These are phyloP conservation scores for Albifimbria verrucaria DNA, from an alignment of 2,329 filamentous ascomycete species.

Conservation along the genomic window DNA sequence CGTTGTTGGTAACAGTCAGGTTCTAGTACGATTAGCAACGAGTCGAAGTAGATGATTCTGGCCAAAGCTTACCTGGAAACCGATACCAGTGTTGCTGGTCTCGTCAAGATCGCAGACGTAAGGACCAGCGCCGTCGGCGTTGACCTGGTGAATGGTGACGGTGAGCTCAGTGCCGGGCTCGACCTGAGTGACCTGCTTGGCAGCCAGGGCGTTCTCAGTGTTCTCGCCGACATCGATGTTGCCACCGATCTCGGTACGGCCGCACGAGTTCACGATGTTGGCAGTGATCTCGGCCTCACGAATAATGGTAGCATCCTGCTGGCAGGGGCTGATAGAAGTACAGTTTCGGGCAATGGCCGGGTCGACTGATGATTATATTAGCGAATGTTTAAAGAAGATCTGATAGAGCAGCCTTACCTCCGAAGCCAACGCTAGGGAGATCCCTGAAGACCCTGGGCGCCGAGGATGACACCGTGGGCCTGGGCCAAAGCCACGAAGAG, in stretches of 20 bases:
- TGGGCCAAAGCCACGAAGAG: conserved; percentile 13
- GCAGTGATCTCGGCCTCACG: conserved; percentile 50
- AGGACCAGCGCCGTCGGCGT: conserved; percentile 61
- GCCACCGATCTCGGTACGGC: conserved; percentile 57
- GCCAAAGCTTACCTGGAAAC: not conserved
- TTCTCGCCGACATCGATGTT: conserved; percentile 60
- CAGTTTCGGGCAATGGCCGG: conserved; percentile 57
- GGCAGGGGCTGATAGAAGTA: conserved; percentile 61
- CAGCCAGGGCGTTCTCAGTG: conserved; percentile 48
- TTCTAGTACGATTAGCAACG: not conserved
- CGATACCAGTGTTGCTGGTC: conserved; percentile 35
- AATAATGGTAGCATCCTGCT: conserved; percentile 63
- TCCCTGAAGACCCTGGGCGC: conserved; percentile 41
- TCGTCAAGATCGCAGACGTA: conserved; percentile 52
- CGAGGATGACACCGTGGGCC: conserved; percentile 44
- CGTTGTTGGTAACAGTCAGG: conserved; percentile 40
- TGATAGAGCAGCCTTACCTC: conserved; percentile 27
- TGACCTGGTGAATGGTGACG: conserved; percentile 67
- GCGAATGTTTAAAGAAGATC: not conserved
- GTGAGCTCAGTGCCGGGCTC: conserved; percentile 39
- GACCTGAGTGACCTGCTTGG: conserved; percentile 46
- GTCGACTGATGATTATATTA: conserved; percentile 37
- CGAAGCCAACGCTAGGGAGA: conserved; percentile 49
- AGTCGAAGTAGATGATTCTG: not conserved
- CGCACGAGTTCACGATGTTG: conserved; percentile 57